These are phyloP conservation scores for Vigna angularis DNA, from an alignment of 306 rosid species.

Conservation along the genomic window DNA sequence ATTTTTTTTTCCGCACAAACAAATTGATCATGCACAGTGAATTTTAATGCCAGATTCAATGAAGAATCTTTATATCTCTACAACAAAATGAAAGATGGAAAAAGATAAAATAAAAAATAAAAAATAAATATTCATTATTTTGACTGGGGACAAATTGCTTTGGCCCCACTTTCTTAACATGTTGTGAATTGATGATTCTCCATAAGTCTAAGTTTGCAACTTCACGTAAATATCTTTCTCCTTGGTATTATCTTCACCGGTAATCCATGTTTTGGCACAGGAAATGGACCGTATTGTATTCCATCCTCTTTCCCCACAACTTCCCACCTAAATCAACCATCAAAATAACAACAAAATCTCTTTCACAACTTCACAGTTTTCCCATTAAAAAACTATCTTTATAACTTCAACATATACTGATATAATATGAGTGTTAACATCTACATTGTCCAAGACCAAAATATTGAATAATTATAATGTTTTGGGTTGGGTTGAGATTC, in stretches of 20 bases:
- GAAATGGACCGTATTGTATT: slow-evolving; percentile 89
- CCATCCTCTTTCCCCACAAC: slow-evolving; percentile 70
- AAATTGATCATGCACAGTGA: slow-evolving; percentile 36
- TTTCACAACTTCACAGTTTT: not conserved
- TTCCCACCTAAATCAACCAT: slow-evolving; percentile 68
- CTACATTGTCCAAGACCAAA: too few species aligned
- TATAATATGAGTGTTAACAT: too few species aligned
- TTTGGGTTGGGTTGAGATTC: too few species aligned
- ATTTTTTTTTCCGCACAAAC: slow-evolving; percentile 34
- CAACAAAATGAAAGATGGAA: slow-evolving; percentile 26
- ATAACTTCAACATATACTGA: too few species aligned
- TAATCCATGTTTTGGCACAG: slow-evolving; percentile 88
- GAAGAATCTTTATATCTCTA: slow-evolving; percentile 48
- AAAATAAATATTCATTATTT: slow-evolving; percentile 1
- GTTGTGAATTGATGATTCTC: slow-evolving; percentile 42
- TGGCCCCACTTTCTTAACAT: slow-evolving; percentile 48
- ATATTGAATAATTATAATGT: too few species aligned
- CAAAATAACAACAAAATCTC: slow-evolving; percentile 9
- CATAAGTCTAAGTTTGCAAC: slow-evolving; percentile 9
- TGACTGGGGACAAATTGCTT: slow-evolving; percentile 40
- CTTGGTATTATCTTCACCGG: slow-evolving; percentile 66
- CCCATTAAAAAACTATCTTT: too few species aligned
- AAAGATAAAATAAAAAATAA: not conserved
- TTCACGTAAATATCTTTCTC: slow-evolving; percentile 47
- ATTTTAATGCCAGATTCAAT: slow-evolving; percentile 17